Base-by-base conservation (phyloP, 208 protist species). In the Leishmania amazonensis region DNA sequence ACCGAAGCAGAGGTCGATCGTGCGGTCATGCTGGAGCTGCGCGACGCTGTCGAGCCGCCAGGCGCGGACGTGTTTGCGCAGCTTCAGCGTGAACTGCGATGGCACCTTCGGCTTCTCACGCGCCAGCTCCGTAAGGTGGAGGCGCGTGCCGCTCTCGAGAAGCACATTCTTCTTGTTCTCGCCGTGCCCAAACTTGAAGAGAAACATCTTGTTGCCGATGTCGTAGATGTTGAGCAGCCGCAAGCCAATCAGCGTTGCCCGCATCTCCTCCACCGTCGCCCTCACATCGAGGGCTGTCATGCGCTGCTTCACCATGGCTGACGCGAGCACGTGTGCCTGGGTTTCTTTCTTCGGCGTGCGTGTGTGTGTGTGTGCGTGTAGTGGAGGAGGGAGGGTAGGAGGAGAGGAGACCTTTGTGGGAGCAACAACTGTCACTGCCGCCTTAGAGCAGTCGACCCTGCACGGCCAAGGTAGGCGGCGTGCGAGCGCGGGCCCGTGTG, bases 21-120 rank as follows among this genome's bases (percentile, higher is more conserved):
- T 93, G 82, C 98, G 96, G 87, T 99, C 99, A 68, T 99, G 89
- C 76, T 99, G 97, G 3, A 99, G 87, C 89, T 99, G 98, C 47
- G 76, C 80, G 21, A 99, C 91, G 75, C 88, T 90, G 75, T 99
- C 97, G 2, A 99, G 86, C 19, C 98, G 88, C 88, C 94, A 97
- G 24, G 94, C 91, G 11, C 98, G 94, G 31, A 99, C 84, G 90
- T 99, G 94, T 91, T 99, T 99, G 83, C 99, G 95, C 57, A 99
- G 85, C 84, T 98, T 98, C 24, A 98, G 89, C 45, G 89, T 93
- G 81, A 99, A 99, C 57, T 92, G 92, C 42, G 96, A 97, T 11
- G 98, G 97, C 49, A 98, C 88, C 75, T 96, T 94, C 24, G 94
- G 91, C 81, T 98, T 99, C 75, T 98, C 97, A 35, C 98, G 91